These are phyloP conservation scores for Parastagonospora avenae DNA, from an alignment of 2,329 filamentous ascomycete species.

Conservation along the genomic window DNA sequence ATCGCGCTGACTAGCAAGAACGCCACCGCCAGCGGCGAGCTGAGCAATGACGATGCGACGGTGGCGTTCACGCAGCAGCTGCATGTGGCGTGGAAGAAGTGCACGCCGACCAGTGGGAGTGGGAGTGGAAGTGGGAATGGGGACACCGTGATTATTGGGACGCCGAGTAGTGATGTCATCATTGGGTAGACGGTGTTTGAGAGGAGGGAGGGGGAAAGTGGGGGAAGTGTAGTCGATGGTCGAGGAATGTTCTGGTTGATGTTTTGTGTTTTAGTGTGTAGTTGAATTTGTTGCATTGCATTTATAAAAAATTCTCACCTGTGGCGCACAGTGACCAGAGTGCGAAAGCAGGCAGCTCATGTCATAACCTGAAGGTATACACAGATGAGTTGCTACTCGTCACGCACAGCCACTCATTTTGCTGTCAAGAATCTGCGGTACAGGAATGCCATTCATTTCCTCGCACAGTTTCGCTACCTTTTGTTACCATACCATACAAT, in stretches of 20 bases:
- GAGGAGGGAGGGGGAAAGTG: background rate
- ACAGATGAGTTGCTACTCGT: no score
- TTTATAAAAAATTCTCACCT: no score
- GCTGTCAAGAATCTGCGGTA: no score
- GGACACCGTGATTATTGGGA: constrained; percentile 32
- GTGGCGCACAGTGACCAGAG: no score
- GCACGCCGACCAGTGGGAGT: constrained; percentile 21
- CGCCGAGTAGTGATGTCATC: constrained; percentile 21
- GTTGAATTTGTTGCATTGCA: no score
- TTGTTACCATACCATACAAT: no score
- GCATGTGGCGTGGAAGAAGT: constrained; percentile 40
- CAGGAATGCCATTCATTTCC: no score
- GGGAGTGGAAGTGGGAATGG: constrained; percentile 16
- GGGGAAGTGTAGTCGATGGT: background rate
- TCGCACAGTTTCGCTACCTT: no score
- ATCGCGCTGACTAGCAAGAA: constrained; percentile 31
- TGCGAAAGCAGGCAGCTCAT: no score
- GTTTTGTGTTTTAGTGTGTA: background rate
- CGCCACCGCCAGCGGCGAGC: constrained; percentile 29
- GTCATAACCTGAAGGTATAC: background rate
- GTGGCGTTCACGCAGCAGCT: constrained; percentile 44
- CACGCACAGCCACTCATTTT: no score
- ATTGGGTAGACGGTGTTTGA: constrained; percentile 22
- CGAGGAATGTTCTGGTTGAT: background rate
- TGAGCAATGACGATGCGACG: constrained; percentile 42